Evolutionary conservation across 108 stramenopile species (phyloP).

Genomic region (Cyclotella baltica): DNA sequence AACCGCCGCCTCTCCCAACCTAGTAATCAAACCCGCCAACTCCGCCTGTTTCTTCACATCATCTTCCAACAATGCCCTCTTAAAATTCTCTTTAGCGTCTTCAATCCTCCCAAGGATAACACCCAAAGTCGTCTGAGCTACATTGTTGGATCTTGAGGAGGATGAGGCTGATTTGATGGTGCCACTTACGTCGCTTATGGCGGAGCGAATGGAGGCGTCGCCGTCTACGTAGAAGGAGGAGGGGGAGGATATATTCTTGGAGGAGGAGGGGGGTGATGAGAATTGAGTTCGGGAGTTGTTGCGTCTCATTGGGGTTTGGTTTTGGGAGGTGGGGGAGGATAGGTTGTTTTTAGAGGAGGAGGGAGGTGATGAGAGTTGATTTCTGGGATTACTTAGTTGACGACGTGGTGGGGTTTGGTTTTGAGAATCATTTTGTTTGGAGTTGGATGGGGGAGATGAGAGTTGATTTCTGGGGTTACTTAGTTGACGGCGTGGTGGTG

Average conservation of each 20-base stretch:
- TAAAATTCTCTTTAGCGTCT: slow-evolving; percentile 28
- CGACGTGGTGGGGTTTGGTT: too few relatives aligned
- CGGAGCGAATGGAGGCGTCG: not conserved
- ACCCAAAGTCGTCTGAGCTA: slow-evolving; percentile 8
- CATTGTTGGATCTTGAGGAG: slow-evolving; percentile 6
- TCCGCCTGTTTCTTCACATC: slow-evolving; percentile 20
- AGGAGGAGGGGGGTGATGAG: too few relatives aligned
- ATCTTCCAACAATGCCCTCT: slow-evolving; percentile 25
- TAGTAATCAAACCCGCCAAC: slow-evolving; percentile 29
- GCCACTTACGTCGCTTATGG: not conserved
- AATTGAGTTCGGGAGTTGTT: too few relatives aligned
- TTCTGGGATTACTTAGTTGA: too few relatives aligned
- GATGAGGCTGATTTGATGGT: not conserved
- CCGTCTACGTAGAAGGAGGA: not conserved
- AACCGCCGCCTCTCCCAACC: slow-evolving; percentile 35
- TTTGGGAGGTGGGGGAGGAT: too few relatives aligned
- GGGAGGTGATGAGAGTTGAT: not conserved
- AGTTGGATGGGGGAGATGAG: slow-evolving; percentile 7
- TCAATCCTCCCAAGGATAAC: slow-evolving; percentile 20
- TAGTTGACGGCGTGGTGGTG: not conserved
- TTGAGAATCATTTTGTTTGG: too few relatives aligned
- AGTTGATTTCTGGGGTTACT: not conserved
- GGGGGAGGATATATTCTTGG: too few relatives aligned
- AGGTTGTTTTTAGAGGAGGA: not conserved
- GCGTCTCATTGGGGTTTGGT: too few relatives aligned